Evolutionary conservation across 805 yeast genomes (phyloP), one percentile per base, ranked within the genome.

Genomic region (Candida palmyrensis): DNA sequence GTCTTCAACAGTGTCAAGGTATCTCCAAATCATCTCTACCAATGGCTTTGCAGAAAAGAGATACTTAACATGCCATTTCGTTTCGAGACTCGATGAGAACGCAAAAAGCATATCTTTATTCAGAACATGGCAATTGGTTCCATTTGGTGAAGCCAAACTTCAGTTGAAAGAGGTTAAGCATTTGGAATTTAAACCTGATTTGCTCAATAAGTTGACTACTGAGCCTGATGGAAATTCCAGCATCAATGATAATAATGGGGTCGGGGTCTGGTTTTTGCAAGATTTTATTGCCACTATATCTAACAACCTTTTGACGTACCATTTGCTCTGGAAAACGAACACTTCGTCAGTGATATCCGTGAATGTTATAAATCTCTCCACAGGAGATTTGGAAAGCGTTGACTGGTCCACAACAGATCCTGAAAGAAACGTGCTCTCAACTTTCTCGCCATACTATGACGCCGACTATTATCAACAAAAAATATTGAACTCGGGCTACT

Each of bases 261-360:
- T 11, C 6, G 6, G 12, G 1, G 51, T 65, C 13, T 75, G 79
- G 79, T 55, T 64, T 25, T 56, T 74, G 27, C 66, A 69, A 37
- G 79, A 74, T 41, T 55, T 41, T 31, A 28, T 33, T 24, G 24
- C 36, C 5, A 27, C 32, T 9, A 3, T 33, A 5, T 16, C 29
- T 4, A 33, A 29, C 6, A 32, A 30, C 7, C 23, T 35, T 7
- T 19, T 48, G 6, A 27, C 31, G 12, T 66, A 63, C 41, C 49
- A 55, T 36, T 43, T 73, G 17, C 55, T 80, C 21, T 78, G 85
- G 84, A 81, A 79, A 47, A 75, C 83, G 42, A 79, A 80, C 40
- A 67, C 74, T 2, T 66, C 73, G 1, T 70, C 78, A 10, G 55
- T 66, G 25, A 42, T 74, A n/a, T 66, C 66, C 5, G 42, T 44